Base-by-base conservation (phyloP, 2,329 filamentous ascomycete genomes). In the Diplodia mutila region DNA sequence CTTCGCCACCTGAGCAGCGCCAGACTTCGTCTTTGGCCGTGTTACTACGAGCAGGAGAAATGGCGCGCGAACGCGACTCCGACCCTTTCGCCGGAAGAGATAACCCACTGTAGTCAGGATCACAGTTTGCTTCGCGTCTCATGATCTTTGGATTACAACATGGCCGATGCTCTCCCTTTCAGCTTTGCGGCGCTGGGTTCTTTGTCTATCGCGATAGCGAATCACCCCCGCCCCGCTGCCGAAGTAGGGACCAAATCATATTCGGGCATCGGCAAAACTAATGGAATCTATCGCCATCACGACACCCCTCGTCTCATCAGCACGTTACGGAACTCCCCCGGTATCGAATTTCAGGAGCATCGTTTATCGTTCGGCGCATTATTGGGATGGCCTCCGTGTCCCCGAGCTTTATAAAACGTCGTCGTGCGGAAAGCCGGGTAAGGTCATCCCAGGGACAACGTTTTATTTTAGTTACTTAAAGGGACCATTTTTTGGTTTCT, bases 31-130 rank as follows among this genome's bases (percentile, higher is more conserved):
- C 77, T 18, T 73, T 80, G 49, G 78, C 77, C 4, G 79, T 76
- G 3, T 67, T 80, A 14, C 69, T 80, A 39, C 73, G 76, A 70
- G 79, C 78, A 52, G 75, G 78, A 11, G 78, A 80, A 65, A 39
- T 80, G 48, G 76, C 78, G 5, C 73, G 76, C 66, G 75, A 73
- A 32, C 72, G 76, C 67, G 75, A 74, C 34, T 76, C 71, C 52
- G 76, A 80, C 37, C 73, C 75, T 4, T 18, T 27, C 7, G 66
- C 37, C 21, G 59, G 51, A 32, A 64, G 55, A 14, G 59, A 55
- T 18, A 49, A 65, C 11, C 59, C 59, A 16, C 51, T 25, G 37
- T 64, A 64, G 51, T 57, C 16, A 18, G 12, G 37, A 27, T 52
- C 18, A 42, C 52, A 59, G 49, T 27, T 49, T 29, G 48, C 11